Conservation (phyloP, 1,284 basidiomycete genomes). For the Quambalaria eucalypti region DNA sequence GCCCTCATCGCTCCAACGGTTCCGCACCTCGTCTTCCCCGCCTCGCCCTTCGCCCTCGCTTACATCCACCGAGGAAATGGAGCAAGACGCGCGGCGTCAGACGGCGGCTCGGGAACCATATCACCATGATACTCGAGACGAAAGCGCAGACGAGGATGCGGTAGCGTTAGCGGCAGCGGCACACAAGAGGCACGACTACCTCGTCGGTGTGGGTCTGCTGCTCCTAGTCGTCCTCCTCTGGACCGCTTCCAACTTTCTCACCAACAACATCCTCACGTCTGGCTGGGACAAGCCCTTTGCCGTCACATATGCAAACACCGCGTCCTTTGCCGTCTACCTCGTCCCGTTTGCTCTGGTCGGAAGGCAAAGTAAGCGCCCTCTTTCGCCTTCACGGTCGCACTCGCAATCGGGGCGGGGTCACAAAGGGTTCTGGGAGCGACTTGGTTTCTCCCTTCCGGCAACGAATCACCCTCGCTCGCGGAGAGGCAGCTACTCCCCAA, state of each 20-base stretch:
- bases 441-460: neutral
- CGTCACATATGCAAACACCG: slow-evolving; percentile 76
- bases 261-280: slow-evolving; percentile 33
- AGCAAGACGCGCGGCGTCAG: no score
- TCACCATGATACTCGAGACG: no score
- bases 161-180: neutral
- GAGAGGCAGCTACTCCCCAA: neutral
- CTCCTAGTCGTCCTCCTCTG: slow-evolving; percentile 73
- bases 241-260: slow-evolving; percentile 51
- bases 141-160: no score
- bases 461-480: neutral
- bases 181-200: slow-evolving; percentile 53
- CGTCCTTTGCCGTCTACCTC: slow-evolving; percentile 80
- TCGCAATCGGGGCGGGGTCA: neutral
- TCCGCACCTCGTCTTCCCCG: neutral
- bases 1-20: no score
- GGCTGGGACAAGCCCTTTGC: slow-evolving; percentile 47
- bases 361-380: neutral
- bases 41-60: neutral
- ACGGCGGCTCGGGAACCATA: no score
- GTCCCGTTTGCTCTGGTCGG: slow-evolving; percentile 58
- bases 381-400: neutral
- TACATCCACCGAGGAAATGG: no score
- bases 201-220: slow-evolving; percentile 63
- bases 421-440: neutral